Evolutionary conservation across 179 eudicot species (phyloP).

Genomic region (Beta lomatogona): DNA sequence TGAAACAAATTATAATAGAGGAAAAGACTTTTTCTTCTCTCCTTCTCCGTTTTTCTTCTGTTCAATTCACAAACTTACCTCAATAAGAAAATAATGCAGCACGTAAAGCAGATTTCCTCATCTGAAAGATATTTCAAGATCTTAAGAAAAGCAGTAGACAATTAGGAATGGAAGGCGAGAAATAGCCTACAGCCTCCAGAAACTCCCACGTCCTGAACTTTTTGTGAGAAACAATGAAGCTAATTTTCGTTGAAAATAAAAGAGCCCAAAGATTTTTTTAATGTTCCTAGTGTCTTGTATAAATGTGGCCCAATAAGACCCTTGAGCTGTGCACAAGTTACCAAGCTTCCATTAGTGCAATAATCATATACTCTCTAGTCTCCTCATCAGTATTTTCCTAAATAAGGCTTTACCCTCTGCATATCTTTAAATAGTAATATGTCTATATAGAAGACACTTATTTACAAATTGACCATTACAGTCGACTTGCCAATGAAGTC

Average conservation of each 20-base stretch:
- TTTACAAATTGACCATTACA: not conserved
- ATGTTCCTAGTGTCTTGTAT: not conserved
- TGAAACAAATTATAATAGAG: not conserved
- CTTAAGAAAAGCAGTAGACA: not conserved
- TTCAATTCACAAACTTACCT: not conserved
- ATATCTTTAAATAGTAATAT: not conserved
- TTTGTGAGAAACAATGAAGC: not conserved
- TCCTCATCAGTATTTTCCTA: not conserved
- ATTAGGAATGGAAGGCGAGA: not conserved
- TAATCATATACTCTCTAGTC: not conserved
- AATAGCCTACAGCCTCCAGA: not conserved
- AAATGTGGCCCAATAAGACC: not conserved
- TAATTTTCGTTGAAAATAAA: not conserved
- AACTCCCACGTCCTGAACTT: not conserved
- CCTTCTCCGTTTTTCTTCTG: not conserved
- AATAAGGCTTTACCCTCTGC: not conserved
- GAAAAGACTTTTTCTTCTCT: not conserved
- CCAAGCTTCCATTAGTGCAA: not conserved
- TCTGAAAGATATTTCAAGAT: not conserved
- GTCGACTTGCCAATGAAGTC: not conserved
- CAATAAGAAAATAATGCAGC: not conserved
- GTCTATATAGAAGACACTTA: too few relatives aligned
- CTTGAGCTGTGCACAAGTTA: not conserved
- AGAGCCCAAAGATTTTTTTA: not conserved
- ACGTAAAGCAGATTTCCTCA: not conserved